Conservation (phyloP, 2,329 filamentous ascomycete genomes). For the Dothideomycetes sp. region DNA sequence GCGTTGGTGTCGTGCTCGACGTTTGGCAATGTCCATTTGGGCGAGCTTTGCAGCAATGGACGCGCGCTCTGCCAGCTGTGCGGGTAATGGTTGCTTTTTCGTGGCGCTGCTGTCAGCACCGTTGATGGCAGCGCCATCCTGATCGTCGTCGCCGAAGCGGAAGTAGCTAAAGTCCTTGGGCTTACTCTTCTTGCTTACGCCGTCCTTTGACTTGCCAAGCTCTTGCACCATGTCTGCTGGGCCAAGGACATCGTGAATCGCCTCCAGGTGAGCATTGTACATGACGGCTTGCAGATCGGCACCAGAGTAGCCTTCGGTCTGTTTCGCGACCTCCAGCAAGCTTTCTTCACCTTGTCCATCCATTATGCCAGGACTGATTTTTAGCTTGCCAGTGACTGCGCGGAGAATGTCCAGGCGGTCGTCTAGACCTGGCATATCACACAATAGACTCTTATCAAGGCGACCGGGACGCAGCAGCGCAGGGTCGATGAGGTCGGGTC, state of each 20-base stretch:
- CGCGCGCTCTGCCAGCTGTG: constrained; percentile 62
- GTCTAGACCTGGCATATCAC: constrained; percentile 69
- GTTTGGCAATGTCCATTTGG: constrained; percentile 61
- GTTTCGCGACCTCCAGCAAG: constrained; percentile 61
- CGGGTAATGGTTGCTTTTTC: constrained; percentile 33
- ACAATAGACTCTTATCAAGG: constrained; percentile 85
- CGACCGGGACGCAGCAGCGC: constrained; percentile 83
- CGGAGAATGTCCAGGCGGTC: constrained; percentile 83
- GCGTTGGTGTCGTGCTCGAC: constrained; percentile 46
- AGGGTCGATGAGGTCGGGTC: constrained; percentile 92
- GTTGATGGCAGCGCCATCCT: constrained; percentile 27
- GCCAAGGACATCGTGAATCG: constrained; percentile 81
- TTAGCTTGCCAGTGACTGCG: constrained; percentile 72
- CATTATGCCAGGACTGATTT: constrained; percentile 56
- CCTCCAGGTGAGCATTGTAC: constrained; percentile 93
- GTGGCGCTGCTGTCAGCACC: constrained; percentile 21
- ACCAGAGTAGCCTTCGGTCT: constrained; percentile 84
- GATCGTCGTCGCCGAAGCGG: constrained; percentile 54
- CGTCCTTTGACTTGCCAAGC: constrained; percentile 23
- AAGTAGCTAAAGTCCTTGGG: constrained; percentile 64
- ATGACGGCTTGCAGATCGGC: constrained; percentile 91
- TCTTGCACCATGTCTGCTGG: constrained; percentile 23
- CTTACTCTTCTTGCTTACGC: constrained; percentile 10
- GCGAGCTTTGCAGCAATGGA: constrained; percentile 73
- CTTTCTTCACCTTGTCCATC: constrained; percentile 23